Percentiles rank a stretch among this genome's conserved stretches.
phyloP scores from a whole-genome alignment of 768 basidiomycete genomes.

The Boletales sp. region DNA sequence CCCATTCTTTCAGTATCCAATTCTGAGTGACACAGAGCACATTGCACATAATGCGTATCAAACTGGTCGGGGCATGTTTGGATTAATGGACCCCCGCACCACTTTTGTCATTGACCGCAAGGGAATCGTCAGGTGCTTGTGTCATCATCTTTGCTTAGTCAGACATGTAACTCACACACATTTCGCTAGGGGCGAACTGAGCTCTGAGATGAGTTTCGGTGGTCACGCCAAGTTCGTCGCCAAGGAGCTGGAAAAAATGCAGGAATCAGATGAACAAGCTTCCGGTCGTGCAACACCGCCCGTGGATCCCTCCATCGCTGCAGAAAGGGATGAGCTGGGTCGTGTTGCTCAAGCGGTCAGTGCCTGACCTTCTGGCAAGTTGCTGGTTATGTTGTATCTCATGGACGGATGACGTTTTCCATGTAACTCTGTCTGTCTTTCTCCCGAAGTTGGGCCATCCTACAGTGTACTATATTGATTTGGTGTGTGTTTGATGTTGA shows the following conservation, averaged over 20 bases:
- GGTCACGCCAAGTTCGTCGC: slow-evolving; percentile 72
- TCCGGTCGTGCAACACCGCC: not conserved
- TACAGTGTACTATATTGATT: too few species aligned
- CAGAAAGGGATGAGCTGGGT: slow-evolving; percentile 17
- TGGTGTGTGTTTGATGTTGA: too few species aligned
- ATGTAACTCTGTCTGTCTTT: too few species aligned
- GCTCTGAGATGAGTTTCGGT: slow-evolving; percentile 56
- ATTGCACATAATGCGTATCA: slow-evolving; percentile 60
- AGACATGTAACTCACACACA: slow-evolving; percentile 1
- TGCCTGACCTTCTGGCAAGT: slow-evolving; percentile 4
- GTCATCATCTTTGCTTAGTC: not conserved
- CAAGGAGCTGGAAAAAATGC: slow-evolving; percentile 57
- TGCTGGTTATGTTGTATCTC: too few species aligned
- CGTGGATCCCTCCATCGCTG: slow-evolving; percentile 4
- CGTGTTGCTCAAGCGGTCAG: slow-evolving; percentile 18
- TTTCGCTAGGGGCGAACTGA: slow-evolving; percentile 49
- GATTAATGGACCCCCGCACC: slow-evolving; percentile 58
- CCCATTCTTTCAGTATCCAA: slow-evolving; percentile 54
- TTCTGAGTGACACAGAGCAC: slow-evolving; percentile 69
- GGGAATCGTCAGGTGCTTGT: slow-evolving; percentile 58
- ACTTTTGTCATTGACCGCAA: slow-evolving; percentile 76
- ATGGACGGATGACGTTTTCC: too few species aligned
- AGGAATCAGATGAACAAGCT: slow-evolving; percentile 8
- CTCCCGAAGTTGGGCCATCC: too few species aligned
- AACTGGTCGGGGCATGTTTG: slow-evolving; percentile 65